Percentiles rank a stretch among this genome's conserved stretches.
These are phyloP conservation scores for Chaetomium sp. DNA, from an alignment of 2,329 filamentous ascomycete species.

Conservation along the genomic window DNA sequence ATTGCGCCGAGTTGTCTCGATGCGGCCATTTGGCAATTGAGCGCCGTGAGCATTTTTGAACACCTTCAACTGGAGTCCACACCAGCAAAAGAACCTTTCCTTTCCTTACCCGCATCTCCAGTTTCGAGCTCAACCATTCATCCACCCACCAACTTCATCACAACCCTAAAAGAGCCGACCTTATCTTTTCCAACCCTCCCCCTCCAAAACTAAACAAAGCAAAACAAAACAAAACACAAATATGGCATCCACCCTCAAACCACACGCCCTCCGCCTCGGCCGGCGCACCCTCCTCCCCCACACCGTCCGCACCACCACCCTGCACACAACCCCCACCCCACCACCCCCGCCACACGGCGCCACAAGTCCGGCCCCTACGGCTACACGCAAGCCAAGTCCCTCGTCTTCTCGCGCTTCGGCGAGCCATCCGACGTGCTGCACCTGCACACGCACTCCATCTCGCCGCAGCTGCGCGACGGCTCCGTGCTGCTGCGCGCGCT, in stretches of 20 bases:
- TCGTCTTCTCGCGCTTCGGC: slow-evolving; percentile 73
- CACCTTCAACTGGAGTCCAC: neutral
- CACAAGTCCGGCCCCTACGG: slow-evolving; percentile 68
- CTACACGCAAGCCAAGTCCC: slow-evolving; percentile 82
- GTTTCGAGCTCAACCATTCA: slow-evolving; percentile 11
- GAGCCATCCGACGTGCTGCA: slow-evolving; percentile 71
- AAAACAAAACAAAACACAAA: neutral
- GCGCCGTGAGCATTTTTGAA: neutral
- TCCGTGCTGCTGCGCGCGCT: slow-evolving; percentile 81
- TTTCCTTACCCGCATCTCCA: neutral
- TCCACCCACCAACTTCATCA: neutral
- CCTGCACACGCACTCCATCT: slow-evolving; percentile 75
- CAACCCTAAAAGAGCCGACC: neutral
- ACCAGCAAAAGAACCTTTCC: neutral
- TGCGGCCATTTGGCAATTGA: neutral
- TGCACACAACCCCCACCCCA: neutral
- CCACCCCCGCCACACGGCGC: slow-evolving; percentile 39
- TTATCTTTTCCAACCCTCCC: neutral
- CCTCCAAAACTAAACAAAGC: neutral
- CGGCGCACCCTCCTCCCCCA: slow-evolving; percentile 7
- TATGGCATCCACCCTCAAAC: slow-evolving; percentile 18
- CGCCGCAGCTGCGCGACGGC: slow-evolving; percentile 66
- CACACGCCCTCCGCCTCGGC: neutral
- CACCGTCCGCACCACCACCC: slow-evolving; percentile 16
- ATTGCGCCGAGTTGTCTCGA: neutral